phyloP scores from a whole-genome alignment of 176 grass and related monocot species.

The Tillandsia fasciculata region DNA sequence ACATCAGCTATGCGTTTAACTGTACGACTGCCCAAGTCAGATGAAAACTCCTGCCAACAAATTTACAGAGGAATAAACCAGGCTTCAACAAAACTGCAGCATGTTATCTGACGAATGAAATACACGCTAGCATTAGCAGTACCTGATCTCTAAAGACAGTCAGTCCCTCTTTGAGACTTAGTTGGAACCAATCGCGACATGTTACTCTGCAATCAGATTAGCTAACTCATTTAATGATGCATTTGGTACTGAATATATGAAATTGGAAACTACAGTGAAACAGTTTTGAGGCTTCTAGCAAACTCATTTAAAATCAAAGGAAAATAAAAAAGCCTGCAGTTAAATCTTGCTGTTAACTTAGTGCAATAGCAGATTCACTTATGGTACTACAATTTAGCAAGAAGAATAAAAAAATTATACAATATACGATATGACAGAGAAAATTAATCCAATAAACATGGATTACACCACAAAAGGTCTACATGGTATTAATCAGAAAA shows the following conservation, averaged over 20 bases:
- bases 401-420: neutral
- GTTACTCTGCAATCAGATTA: constrained; percentile 60
- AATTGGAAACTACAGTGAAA: neutral
- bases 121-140: neutral
- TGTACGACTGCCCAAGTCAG: constrained; percentile 77
- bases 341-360: too few species aligned
- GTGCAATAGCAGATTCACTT: too few species aligned
- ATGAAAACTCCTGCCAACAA: constrained; percentile 79
- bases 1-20: constrained; percentile 96
- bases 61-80: constrained; percentile 16
- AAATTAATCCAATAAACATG: neutral
- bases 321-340: too few species aligned
- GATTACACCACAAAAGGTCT: neutral
- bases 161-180: constrained; percentile 94
- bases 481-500: constrained; percentile 6
- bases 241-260: neutral
- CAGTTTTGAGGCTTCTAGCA: neutral
- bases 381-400: too few species aligned
- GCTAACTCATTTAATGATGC: neutral
- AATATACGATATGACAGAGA: neutral
- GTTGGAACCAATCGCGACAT: constrained; percentile 99
- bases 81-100: constrained; percentile 4
- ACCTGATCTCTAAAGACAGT: constrained; percentile 99
- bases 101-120: constrained; percentile 8
- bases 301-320: too few species aligned